Percentiles rank a stretch among this genome's conserved stretches.
Conservation (phyloP, 345 rosid species). For the Hibiscus trionum region DNA sequence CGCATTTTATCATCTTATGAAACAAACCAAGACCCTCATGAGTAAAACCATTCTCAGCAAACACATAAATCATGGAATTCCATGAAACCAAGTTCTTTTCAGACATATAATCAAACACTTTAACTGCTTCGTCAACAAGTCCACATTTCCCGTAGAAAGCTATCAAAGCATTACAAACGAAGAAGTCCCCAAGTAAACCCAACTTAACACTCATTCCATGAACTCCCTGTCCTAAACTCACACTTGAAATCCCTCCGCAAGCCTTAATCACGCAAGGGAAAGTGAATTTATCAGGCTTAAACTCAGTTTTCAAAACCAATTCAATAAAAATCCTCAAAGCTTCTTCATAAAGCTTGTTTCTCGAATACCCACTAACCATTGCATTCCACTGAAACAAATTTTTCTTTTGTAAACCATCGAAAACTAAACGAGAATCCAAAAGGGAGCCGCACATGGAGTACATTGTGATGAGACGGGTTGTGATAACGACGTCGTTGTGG, state of each 20-base stretch:
- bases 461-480: slow-evolving; percentile 48
- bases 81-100: slow-evolving; percentile 54
- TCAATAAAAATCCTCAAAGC: slow-evolving; percentile 38
- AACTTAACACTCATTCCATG: slow-evolving; percentile 57
- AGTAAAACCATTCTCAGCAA: slow-evolving; percentile 37
- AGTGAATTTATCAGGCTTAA: slow-evolving; percentile 60
- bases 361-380: slow-evolving; percentile 48
- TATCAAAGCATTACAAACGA: slow-evolving; percentile 52
- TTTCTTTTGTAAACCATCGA: slow-evolving; percentile 34
- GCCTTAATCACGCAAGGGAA: slow-evolving; percentile 63
- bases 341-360: slow-evolving; percentile 43
- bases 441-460: slow-evolving; percentile 48
- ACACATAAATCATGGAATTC: slow-evolving; percentile 50
- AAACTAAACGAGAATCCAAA: slow-evolving; percentile 37
- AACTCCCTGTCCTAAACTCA: slow-evolving; percentile 32
- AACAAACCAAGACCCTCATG: slow-evolving; percentile 33
- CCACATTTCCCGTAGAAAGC: slow-evolving; percentile 51
- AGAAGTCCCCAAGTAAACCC: slow-evolving; percentile 41
- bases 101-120: slow-evolving; percentile 40
- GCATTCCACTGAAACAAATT: slow-evolving; percentile 70
- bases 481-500: slow-evolving; percentile 39
- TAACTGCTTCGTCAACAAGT: slow-evolving; percentile 30
- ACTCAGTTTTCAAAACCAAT: slow-evolving; percentile 29
- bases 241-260: slow-evolving; percentile 40
- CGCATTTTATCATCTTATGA: slow-evolving; percentile 33